These are phyloP conservation scores for Cyclotella choctawhatcheeana DNA, from an alignment of 108 stramenopile species.

Conservation along the genomic window DNA sequence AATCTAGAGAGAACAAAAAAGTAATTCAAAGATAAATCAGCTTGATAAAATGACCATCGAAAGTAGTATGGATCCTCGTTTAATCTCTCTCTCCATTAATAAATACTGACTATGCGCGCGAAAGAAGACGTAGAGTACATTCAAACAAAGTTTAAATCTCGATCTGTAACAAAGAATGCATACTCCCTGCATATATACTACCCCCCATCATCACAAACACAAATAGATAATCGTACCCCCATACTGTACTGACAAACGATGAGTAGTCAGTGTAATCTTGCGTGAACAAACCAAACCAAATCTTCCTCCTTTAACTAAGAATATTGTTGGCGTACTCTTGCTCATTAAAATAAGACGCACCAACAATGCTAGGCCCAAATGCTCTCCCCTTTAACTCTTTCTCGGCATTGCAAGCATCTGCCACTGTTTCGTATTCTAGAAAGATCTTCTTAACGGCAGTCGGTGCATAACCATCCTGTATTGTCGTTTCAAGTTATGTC, in stretches of 20 bases:
- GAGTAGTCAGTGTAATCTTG: neutral
- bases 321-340: constrained; percentile 45
- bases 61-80: too few species aligned
- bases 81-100: too few species aligned
- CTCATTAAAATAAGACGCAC: constrained; percentile 58
- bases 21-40: neutral
- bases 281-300: neutral
- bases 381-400: constrained; percentile 84
- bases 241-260: neutral
- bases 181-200: neutral
- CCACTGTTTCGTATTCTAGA: constrained; percentile 83
- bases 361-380: constrained; percentile 89
- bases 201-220: neutral
- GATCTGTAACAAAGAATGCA: neutral
- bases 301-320: constrained; percentile 34
- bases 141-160: neutral
- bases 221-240: neutral
- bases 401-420: constrained; percentile 78
- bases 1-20: too few species aligned
- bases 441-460: constrained; percentile 87
- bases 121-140: neutral
- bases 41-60: too few species aligned
- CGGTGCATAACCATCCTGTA: constrained; percentile 54
- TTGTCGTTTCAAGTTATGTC: too few species aligned
- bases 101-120: constrained; percentile 2